Percentiles rank a stretch among this genome's conserved stretches.
phyloP scores from a whole-genome alignment of 148 eudicot genomes.

The Hydrangea macrophylla region DNA sequence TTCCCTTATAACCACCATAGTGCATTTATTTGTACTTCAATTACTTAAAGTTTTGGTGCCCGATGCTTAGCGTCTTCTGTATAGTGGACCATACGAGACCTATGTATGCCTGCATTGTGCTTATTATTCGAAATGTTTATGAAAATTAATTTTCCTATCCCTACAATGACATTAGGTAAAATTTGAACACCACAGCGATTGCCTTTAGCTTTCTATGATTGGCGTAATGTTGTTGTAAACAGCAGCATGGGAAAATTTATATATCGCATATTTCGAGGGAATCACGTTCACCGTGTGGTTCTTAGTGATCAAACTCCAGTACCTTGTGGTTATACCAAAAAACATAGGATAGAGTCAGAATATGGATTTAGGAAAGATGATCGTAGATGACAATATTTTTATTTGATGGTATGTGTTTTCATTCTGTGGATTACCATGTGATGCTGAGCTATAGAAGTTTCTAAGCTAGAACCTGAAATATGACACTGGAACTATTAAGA shows the following conservation, averaged over 20 bases:
- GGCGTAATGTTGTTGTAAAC: neutral
- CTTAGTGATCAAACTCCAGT: slow-evolving; percentile 3
- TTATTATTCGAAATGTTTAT: neutral
- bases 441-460: neutral
- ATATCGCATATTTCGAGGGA: neutral
- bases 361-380: neutral
- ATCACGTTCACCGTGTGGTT: neutral
- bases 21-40: too few relatives aligned
- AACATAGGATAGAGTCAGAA: neutral
- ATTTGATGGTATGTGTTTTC: neutral
- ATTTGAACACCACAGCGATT: too few relatives aligned
- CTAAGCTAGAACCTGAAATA: neutral
- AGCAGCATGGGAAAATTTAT: neutral
- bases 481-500: neutral
- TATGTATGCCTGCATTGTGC: neutral
- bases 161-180: too few relatives aligned
- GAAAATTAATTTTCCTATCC: neutral
- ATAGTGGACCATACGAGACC: neutral
- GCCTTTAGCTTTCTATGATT: too few relatives aligned
- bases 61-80: neutral
- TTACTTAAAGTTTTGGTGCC: neutral
- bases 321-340: neutral
- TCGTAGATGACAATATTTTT: neutral
- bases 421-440: too few relatives aligned
- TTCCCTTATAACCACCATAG: slow-evolving; percentile 4